These are phyloP conservation scores for Mortierella sp. DNA, from an alignment of 371 early-diverging fungal species.

Conservation along the genomic window DNA sequence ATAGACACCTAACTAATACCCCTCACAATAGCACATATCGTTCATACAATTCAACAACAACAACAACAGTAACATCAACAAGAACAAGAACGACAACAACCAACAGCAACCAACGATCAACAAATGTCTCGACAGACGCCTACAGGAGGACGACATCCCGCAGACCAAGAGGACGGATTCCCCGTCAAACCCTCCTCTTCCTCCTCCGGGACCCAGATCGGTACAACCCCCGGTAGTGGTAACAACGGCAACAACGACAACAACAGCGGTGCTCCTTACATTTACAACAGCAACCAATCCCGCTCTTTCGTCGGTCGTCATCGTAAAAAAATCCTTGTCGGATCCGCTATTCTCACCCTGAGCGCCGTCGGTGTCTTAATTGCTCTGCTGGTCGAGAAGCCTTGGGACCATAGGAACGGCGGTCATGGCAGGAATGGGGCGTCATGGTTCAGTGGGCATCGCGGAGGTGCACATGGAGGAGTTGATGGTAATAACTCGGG, in stretches of 20 bases:
- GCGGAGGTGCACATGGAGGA: neutral
- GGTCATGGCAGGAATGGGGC: neutral
- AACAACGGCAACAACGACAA: neutral
- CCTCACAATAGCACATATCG: no score
- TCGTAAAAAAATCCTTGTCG: slow-evolving; percentile 30
- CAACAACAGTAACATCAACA: neutral
- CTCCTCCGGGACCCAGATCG: slow-evolving; percentile 16
- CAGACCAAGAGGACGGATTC: neutral
- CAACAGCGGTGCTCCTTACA: neutral
- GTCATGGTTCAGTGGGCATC: neutral
- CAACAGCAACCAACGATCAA: neutral
- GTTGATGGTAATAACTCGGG: neutral
- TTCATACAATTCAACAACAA: neutral
- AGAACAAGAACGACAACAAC: no score
- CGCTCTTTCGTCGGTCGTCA: slow-evolving; percentile 28
- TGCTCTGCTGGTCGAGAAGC: slow-evolving; percentile 25
- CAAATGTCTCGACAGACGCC: slow-evolving; percentile 17
- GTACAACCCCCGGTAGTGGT: neutral
- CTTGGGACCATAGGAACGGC: slow-evolving; percentile 25
- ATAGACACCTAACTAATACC: neutral
- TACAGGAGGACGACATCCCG: neutral
- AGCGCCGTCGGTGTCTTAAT: slow-evolving; percentile 21
- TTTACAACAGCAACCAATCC: neutral
- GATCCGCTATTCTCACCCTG: slow-evolving; percentile 39
- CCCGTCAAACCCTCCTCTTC: slow-evolving; percentile 6